Conservation (phyloP, 257 asterid genomes). For the Forsythia suspensa region DNA sequence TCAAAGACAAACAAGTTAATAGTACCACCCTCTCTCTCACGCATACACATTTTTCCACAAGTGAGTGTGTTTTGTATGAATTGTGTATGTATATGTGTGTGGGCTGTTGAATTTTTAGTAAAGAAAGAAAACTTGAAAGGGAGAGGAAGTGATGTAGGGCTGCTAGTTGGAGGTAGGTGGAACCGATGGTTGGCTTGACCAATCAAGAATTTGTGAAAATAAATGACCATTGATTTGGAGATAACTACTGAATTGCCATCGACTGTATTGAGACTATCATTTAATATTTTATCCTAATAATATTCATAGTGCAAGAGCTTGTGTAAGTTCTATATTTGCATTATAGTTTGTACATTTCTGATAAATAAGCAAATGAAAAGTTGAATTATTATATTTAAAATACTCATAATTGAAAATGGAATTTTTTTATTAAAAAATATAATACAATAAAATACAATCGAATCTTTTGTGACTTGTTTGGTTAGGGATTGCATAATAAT, state of each 20-base stretch:
- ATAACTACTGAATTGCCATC: neutral
- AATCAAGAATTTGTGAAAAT: neutral
- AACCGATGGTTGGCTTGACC: conserved; percentile 37
- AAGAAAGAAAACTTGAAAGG: conserved; percentile 22
- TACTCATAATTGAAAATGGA: no score
- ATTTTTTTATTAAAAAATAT: no score
- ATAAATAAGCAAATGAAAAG: no score
- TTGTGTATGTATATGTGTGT: neutral
- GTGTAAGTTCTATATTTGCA: no score
- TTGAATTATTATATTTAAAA: no score
- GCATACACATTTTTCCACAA: neutral
- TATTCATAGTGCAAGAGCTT: no score
- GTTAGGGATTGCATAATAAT: no score
- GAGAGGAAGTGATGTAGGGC: neutral
- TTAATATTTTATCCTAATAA: neutral
- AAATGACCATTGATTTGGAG: neutral
- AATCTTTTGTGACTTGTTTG: no score
- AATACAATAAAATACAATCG: no score
- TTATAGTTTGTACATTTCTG: no score
- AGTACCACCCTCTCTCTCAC: neutral
- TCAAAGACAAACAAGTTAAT: no score
- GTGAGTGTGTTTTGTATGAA: neutral
- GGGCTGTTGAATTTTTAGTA: conserved; percentile 14
- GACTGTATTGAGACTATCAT: neutral
- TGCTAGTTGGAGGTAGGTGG: conserved; percentile 29